These are phyloP conservation scores for Lactarius pseudohatsudake DNA, from an alignment of 768 basidiomycete species.

Conservation along the genomic window DNA sequence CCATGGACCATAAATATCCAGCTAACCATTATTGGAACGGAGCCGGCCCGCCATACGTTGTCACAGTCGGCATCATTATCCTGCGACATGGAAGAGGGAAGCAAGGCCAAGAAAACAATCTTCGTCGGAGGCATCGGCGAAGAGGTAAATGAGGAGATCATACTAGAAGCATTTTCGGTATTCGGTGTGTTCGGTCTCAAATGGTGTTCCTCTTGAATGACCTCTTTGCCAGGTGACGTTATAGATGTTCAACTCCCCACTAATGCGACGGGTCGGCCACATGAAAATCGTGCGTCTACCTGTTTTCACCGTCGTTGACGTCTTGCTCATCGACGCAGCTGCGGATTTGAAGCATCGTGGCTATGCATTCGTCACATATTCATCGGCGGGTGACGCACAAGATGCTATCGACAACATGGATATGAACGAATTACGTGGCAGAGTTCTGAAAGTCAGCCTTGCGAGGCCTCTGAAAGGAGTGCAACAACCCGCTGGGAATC, in stretches of 20 bases:
- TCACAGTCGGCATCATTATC: not conserved
- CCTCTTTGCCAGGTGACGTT: slow-evolving; percentile 67
- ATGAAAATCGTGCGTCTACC: slow-evolving; percentile 52
- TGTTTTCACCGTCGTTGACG: slow-evolving; percentile 5
- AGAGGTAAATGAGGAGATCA: slow-evolving; percentile 73
- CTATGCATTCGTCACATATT: slow-evolving; percentile 90
- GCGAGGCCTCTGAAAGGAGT: slow-evolving; percentile 80
- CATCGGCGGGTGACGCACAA: slow-evolving; percentile 78
- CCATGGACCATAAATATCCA: no score
- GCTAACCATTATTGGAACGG: not conserved
- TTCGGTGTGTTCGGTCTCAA: slow-evolving; percentile 63
- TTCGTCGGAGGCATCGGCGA: slow-evolving; percentile 83
- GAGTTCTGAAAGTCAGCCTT: slow-evolving; percentile 78
- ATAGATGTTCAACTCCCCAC: slow-evolving; percentile 88
- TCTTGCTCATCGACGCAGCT: slow-evolving; percentile 33
- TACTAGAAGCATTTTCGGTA: slow-evolving; percentile 79
- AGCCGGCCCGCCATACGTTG: not conserved
- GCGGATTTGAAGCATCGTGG: slow-evolving; percentile 80
- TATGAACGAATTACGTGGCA: slow-evolving; percentile 80
- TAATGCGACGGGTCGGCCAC: slow-evolving; percentile 67
- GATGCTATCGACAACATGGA: slow-evolving; percentile 99
- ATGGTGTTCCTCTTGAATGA: slow-evolving; percentile 4
- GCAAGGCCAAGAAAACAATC: slow-evolving; percentile 81
- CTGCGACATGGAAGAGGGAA: slow-evolving; percentile 71
- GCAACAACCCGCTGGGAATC: slow-evolving; percentile 60